Evolutionary conservation across 345 rosid species (phyloP).

Genomic region (Trapa bicornis): DNA sequence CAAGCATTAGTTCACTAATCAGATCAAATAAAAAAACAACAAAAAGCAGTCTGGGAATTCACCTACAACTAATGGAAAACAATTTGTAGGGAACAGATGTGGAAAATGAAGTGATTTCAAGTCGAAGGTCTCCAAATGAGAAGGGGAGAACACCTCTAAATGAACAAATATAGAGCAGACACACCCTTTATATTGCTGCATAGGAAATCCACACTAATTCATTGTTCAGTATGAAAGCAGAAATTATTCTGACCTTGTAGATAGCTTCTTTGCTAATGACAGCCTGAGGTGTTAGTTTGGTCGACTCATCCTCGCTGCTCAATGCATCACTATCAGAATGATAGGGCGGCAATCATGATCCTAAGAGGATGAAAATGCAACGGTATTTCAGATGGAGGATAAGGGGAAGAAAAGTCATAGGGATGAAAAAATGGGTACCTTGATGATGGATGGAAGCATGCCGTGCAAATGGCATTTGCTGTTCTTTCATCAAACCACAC

Average conservation of each 20-base stretch:
- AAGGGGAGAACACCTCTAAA: too few relatives aligned
- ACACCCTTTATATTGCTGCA: too few relatives aligned
- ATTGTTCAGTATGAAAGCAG: not conserved
- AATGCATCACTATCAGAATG: conserved; percentile 68
- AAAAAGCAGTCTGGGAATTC: too few relatives aligned
- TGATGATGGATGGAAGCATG: conserved; percentile 76
- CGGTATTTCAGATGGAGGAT: conserved; percentile 1
- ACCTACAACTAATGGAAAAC: too few relatives aligned
- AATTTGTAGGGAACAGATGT: too few relatives aligned
- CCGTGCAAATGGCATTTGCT: conserved; percentile 80
- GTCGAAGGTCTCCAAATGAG: too few relatives aligned
- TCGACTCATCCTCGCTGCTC: conserved; percentile 55
- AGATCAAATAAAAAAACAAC: too few relatives aligned
- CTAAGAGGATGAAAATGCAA: conserved; percentile 21
- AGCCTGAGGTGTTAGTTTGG: conserved; percentile 30
- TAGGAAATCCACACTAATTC: not conserved
- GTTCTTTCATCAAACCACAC: conserved; percentile 90
- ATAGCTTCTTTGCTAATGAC: conserved; percentile 51
- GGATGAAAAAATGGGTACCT: conserved; percentile 28
- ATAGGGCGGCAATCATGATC: conserved; percentile 67
- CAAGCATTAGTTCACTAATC: too few relatives aligned
- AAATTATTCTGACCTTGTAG: conserved; percentile 47
- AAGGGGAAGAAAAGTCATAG: not conserved
- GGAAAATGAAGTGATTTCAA: too few relatives aligned
- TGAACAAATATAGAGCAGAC: too few relatives aligned